These are phyloP conservation scores for Murraya paniculata DNA, from an alignment of 345 rosid species.

Conservation along the genomic window DNA sequence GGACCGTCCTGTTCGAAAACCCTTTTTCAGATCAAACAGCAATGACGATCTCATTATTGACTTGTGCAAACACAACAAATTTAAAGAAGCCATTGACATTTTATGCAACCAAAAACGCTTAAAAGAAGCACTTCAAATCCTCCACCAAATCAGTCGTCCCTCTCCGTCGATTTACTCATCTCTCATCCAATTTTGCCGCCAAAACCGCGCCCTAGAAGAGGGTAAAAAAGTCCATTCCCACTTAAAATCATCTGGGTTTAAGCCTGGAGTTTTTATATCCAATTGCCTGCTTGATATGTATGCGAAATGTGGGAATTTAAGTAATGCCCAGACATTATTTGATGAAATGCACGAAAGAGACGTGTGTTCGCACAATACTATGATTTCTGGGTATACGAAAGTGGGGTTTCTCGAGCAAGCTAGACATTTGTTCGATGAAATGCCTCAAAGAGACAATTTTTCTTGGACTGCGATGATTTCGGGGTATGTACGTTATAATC, in stretches of 20 bases:
- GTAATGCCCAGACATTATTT: constrained; percentile 55
- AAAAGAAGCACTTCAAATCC: constrained; percentile 55
- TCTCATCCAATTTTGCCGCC: constrained; percentile 57
- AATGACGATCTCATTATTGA: constrained; percentile 31
- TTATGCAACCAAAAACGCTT: constrained; percentile 53
- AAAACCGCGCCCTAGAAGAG: constrained; percentile 41
- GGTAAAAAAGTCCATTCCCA: constrained; percentile 59
- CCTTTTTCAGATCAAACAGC: constrained; percentile 40
- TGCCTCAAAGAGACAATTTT: constrained; percentile 76
- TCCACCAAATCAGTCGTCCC: constrained; percentile 45
- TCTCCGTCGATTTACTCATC: constrained; percentile 62
- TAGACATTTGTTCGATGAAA: constrained; percentile 66
- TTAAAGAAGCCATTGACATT: constrained; percentile 60
- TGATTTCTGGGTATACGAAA: constrained; percentile 62
- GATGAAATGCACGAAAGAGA: constrained; percentile 63
- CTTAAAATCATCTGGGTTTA: constrained; percentile 55
- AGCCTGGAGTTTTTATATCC: constrained; percentile 56
- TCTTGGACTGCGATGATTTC: constrained; percentile 92
- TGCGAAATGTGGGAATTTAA: constrained; percentile 49
- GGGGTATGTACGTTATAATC: constrained; percentile 55
- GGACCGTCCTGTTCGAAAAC: constrained; percentile 19
- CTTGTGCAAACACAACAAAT: constrained; percentile 43
- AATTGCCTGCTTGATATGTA: constrained; percentile 76
- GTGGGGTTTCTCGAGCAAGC: constrained; percentile 53
- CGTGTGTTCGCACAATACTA: constrained; percentile 76